phyloP scores from a whole-genome alignment of 108 stramenopile genomes.

The Skeletonema potamos region DNA sequence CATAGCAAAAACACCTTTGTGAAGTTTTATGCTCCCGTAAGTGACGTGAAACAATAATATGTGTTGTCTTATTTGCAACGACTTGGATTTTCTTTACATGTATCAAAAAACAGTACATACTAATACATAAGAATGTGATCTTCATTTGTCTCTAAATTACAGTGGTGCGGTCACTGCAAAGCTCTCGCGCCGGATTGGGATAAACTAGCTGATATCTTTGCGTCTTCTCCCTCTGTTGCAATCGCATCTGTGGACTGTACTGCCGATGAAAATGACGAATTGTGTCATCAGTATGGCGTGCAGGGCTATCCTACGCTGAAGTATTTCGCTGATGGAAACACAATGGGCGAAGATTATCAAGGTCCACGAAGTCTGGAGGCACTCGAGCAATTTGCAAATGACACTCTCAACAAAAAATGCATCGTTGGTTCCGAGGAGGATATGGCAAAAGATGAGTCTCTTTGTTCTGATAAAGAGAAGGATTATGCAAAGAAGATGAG shows the following conservation, averaged over 20 bases:
- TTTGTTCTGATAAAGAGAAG: slow-evolving; percentile 49
- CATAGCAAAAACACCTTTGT: slow-evolving; percentile 37
- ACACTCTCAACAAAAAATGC: slow-evolving; percentile 66
- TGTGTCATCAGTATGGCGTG: slow-evolving; percentile 58
- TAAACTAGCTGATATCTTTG: slow-evolving; percentile 62
- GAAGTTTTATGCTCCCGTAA: slow-evolving; percentile 46
- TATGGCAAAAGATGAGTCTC: slow-evolving; percentile 31
- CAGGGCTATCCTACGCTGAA: slow-evolving; percentile 54
- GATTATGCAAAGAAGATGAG: slow-evolving; percentile 42
- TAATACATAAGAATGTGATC: too few species aligned
- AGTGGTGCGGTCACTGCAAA: slow-evolving; percentile 74
- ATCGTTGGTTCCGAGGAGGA: slow-evolving; percentile 45
- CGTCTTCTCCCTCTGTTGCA: slow-evolving; percentile 65
- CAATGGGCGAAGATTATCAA: slow-evolving; percentile 53
- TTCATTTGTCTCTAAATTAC: background rate
- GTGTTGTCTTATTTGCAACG: background rate
- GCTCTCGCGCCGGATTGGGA: slow-evolving; percentile 74
- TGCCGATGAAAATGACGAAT: slow-evolving; percentile 38
- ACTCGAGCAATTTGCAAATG: slow-evolving; percentile 54
- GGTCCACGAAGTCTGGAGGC: slow-evolving; percentile 64
- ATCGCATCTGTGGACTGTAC: slow-evolving; percentile 78
- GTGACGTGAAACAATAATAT: background rate
- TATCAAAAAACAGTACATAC: too few species aligned
- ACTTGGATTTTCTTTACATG: background rate
- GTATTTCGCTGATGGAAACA: slow-evolving; percentile 65